Evolutionary conservation across 768 basidiomycete genomes (phyloP).

Genomic region (Lactarius psammicola): DNA sequence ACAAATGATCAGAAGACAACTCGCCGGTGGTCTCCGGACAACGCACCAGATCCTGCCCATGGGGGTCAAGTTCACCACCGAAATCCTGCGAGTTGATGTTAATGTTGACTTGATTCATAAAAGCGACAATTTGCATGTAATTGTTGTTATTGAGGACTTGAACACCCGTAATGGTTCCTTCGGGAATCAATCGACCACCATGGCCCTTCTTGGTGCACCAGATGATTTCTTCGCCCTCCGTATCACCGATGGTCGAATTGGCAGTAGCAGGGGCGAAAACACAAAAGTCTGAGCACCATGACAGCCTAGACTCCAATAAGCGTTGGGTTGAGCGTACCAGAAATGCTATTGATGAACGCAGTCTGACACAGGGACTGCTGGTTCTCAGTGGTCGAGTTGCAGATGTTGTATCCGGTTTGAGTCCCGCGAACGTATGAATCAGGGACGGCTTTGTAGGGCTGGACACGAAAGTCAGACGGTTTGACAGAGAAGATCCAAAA

Average conservation of each 20-base stretch:
- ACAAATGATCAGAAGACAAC: neutral
- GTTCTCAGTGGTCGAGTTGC: slow-evolving; percentile 66
- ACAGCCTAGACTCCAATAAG: neutral
- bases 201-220: slow-evolving; percentile 70
- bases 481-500: neutral
- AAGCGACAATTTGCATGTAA: slow-evolving; percentile 62
- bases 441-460: slow-evolving; percentile 55
- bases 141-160: slow-evolving; percentile 60
- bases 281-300: slow-evolving; percentile 58
- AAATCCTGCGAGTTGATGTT: slow-evolving; percentile 52
- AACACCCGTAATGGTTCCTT: slow-evolving; percentile 58
- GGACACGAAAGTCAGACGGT: neutral
- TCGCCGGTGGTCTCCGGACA: neutral
- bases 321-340: slow-evolving; percentile 35
- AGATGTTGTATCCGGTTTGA: slow-evolving; percentile 64
- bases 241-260: slow-evolving; percentile 56
- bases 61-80: slow-evolving; percentile 78
- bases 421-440: slow-evolving; percentile 47
- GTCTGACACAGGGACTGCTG: slow-evolving; percentile 70
- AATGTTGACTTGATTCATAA: slow-evolving; percentile 58
- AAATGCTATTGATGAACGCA: slow-evolving; percentile 56
- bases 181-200: slow-evolving; percentile 74
- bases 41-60: slow-evolving; percentile 62
- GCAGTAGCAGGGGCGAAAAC: slow-evolving; percentile 56
- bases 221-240: slow-evolving; percentile 69